Base-by-base conservation (phyloP, 78 protist species). In the Dictyostelium intermedium region DNA sequence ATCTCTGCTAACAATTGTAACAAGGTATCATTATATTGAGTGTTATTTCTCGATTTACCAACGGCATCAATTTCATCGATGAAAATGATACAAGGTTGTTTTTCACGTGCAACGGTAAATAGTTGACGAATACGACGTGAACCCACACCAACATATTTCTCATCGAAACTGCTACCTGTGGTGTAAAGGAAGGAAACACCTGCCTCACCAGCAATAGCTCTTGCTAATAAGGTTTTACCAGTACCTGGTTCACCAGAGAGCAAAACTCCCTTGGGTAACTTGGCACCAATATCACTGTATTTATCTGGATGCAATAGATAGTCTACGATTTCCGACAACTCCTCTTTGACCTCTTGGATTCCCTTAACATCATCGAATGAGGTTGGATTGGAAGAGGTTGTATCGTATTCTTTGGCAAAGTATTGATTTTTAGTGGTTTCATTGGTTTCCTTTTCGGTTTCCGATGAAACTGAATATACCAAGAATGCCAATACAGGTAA, bases 101-200 rank as follows among this genome's bases (percentile, higher is more conserved):
- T 81, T 45, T 34, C 18, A 82, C 91, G 91, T n/a, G 99, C 99
- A 1, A 37, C n/a, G 0, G 76, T 34, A 72, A 98, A 98, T 27
- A 98, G 91, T 5, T 97, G 97, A 45, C 99, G 96, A 32, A 99
- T 96, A 18, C 99, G 95, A 30, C 93, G 53, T 8, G 98, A 98
- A n/a, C 99, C 99, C 11, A 98, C 99, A 25, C 99, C 99, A 13
- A 99, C 99, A 73, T 83, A 99, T 94, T 98, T 94, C 56, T 98
- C 98, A 74, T 98, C 99, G 85, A 98, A 98, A 70, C 96, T 97
- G 3, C 97, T 91, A 8, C 98, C 98, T 0, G 97, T 63, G 70
- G 91, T 82, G 69, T 97, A 95, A 39, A 97, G 92, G 95, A 98
- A 98, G 0, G 98, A 96, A 4, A 97, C 98, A 1, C 96, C 98